Percentiles rank a stretch among this genome's conserved stretches.
Conservation (phyloP, 371 early-diverging fungal genomes). For the Mucor ambiguus region DNA sequence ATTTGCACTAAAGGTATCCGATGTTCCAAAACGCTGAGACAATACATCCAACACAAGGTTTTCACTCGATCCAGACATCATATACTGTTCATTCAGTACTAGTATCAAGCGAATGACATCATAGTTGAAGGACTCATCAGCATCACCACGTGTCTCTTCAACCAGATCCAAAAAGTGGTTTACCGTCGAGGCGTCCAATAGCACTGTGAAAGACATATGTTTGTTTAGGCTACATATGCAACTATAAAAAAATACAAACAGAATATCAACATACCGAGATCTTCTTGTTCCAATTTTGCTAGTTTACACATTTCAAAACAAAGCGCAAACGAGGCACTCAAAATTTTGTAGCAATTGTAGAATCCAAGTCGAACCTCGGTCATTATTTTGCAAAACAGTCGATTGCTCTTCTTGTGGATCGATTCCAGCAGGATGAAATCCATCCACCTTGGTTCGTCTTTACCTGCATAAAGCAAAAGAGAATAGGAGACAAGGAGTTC, state of each 20-base stretch:
- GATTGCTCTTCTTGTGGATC: constrained; percentile 13
- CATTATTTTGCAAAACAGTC: constrained; percentile 29
- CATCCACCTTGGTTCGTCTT: constrained; percentile 33
- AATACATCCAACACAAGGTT: constrained; percentile 66
- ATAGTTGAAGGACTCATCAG: constrained; percentile 75
- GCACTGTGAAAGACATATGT: constrained; percentile 10
- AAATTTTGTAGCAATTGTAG: constrained; percentile 32
- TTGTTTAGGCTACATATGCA: background rate
- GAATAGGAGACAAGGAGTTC: constrained; percentile 23
- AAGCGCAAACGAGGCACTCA: constrained; percentile 57
- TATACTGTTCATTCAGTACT: constrained; percentile 73
- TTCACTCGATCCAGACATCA: constrained; percentile 46
- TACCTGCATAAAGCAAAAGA: constrained; percentile 28
- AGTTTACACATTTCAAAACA: constrained; percentile 78
- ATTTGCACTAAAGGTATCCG: constrained; percentile 82
- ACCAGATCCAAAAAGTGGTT: constrained; percentile 66
- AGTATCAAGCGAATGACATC: constrained; percentile 67
- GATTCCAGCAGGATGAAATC: constrained; percentile 26
- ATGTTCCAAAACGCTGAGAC: constrained; percentile 58
- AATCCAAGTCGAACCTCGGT: constrained; percentile 38
- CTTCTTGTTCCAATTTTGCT: constrained; percentile 60
- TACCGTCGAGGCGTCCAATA: constrained; percentile 36
- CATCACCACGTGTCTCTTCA: constrained; percentile 67
- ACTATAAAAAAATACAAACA: background rate
- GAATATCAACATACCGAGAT: constrained; percentile 51